These are phyloP conservation scores for Ilyonectria robusta DNA, from an alignment of 2,329 filamentous ascomycete species.

Conservation along the genomic window DNA sequence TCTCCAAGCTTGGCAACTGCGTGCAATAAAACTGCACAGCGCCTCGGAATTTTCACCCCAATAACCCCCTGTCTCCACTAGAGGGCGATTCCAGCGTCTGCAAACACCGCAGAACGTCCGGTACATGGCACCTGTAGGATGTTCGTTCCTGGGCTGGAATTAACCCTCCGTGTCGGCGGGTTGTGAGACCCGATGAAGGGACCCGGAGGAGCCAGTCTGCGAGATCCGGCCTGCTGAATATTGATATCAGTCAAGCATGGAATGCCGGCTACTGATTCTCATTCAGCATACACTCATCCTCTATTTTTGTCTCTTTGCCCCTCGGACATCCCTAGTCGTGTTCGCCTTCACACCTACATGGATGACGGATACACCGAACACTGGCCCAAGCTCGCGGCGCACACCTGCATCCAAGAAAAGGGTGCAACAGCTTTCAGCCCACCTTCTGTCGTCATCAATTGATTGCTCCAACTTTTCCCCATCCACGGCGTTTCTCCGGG, in stretches of 20 bases:
- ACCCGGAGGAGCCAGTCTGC: slow-evolving; percentile 32
- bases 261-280: slow-evolving; percentile 21
- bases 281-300: slow-evolving; percentile 10
- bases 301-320: slow-evolving; percentile 8
- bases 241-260: slow-evolving; percentile 8
- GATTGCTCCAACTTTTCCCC: background rate
- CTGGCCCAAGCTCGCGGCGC: background rate
- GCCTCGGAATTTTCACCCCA: slow-evolving; percentile 3
- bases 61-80: slow-evolving; percentile 15
- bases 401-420: background rate
- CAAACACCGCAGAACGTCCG: slow-evolving; percentile 19
- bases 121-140: background rate
- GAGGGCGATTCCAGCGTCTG: slow-evolving; percentile 22
- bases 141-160: slow-evolving; percentile 34
- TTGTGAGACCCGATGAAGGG: slow-evolving; percentile 27
- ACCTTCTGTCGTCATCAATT: slow-evolving; percentile 13
- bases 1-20: slow-evolving; percentile 28
- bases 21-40: background rate
- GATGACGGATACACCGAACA: too few species aligned
- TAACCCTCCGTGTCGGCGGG: slow-evolving; percentile 22
- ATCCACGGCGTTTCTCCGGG: slow-evolving; percentile 42
- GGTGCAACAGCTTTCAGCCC: background rate
- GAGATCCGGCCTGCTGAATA: slow-evolving; percentile 22
- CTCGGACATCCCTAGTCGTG: background rate
- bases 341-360: background rate